A percentile compares a stretch with the other conserved stretches of the same genome.
These are phyloP conservation scores for Botrytis pseudocinerea DNA, from an alignment of 2,329 filamentous ascomycete genomes.

Conservation along the genomic window DNA sequence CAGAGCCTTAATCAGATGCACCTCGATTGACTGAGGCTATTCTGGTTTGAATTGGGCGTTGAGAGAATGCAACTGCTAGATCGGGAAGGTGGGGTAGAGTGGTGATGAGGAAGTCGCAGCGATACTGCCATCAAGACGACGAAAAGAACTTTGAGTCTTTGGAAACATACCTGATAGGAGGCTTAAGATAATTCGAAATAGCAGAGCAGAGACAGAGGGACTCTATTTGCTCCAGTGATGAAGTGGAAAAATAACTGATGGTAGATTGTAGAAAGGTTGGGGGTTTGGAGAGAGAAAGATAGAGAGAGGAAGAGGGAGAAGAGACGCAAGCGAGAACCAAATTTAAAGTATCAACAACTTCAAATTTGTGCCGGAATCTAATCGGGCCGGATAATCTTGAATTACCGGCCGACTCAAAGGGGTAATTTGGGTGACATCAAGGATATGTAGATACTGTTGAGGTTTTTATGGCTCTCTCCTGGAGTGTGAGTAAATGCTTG, in stretches of 20 bases:
- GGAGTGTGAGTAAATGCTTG: neutral
- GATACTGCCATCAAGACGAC: neutral
- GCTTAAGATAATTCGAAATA: neutral
- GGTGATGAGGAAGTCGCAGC: neutral
- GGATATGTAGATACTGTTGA: neutral
- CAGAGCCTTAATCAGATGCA: neutral
- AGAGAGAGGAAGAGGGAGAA: neutral
- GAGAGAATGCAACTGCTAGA: neutral
- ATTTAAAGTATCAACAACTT: neutral
- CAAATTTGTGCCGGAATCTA: neutral
- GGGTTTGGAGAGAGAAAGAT: neutral
- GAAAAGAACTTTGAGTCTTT: neutral
- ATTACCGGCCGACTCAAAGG: neutral
- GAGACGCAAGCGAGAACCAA: neutral
- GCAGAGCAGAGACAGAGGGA: constrained; percentile 12
- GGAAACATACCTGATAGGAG: neutral
- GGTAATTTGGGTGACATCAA: neutral
- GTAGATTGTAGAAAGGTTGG: neutral
- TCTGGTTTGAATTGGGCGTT: too few species aligned
- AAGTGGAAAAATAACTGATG: neutral
- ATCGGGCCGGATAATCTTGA: constrained; percentile 2
- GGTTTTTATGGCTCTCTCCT: neutral
- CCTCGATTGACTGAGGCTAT: neutral
- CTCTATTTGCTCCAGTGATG: constrained; percentile 14
- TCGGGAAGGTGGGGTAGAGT: neutral